phyloP scores from a whole-genome alignment of 140 eudicot species.

The Bidens hawaiensis region DNA sequence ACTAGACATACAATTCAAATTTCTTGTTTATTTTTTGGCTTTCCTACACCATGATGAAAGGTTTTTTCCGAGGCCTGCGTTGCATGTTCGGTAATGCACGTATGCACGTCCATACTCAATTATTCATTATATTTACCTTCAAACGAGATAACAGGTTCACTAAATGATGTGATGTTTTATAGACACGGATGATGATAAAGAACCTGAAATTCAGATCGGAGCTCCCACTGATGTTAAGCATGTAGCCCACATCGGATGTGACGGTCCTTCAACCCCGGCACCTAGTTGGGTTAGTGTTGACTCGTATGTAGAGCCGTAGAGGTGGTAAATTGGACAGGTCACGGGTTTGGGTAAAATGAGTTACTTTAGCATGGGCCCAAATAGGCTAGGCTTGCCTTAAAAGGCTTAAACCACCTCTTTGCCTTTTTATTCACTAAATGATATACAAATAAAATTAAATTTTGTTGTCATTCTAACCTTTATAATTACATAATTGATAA shows the following conservation, averaged over 20 bases:
- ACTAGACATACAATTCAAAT: neutral
- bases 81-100: conserved; percentile 19
- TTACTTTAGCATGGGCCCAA: too few relatives aligned
- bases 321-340: neutral
- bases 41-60: conserved; percentile 39
- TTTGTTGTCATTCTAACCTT: too few relatives aligned
- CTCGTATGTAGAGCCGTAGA: neutral
- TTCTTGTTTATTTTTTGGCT: conserved; percentile 7
- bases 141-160: neutral
- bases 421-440: too few relatives aligned
- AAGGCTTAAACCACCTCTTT: neutral
- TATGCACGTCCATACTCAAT: too few relatives aligned
- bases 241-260: conserved; percentile 91
- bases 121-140: too few relatives aligned
- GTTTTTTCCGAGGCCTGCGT: conserved; percentile 51
- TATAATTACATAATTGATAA: too few relatives aligned
- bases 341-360: neutral
- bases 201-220: too few relatives aligned
- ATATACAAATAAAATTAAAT: too few relatives aligned
- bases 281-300: conserved; percentile 76
- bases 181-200: conserved; percentile 48
- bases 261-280: conserved; percentile 55
- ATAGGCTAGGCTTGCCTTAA: neutral
- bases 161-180: neutral
- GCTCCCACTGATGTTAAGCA: conserved; percentile 88